Percentiles rank a stretch among this genome's conserved stretches.
These are phyloP conservation scores for Boletus sp. DNA, from an alignment of 768 basidiomycete genomes.

Conservation along the genomic window DNA sequence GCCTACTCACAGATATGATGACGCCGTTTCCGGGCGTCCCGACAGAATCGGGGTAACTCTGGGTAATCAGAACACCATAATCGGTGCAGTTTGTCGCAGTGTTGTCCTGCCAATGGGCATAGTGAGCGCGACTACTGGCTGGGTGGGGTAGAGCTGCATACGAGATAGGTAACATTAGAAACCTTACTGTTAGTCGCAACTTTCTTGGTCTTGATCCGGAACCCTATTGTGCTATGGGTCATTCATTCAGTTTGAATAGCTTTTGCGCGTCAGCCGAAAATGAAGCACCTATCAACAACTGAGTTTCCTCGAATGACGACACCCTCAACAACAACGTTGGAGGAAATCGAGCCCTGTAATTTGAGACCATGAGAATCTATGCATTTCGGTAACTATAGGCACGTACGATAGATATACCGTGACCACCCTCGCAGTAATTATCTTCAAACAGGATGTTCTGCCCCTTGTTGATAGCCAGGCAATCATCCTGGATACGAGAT, in stretches of 20 bases:
- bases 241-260: background rate
- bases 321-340: conserved; percentile 42
- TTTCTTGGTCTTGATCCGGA: conserved; percentile 59
- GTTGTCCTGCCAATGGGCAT: conserved; percentile 40
- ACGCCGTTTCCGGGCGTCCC: conserved; percentile 57
- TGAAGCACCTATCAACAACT: conserved; percentile 48
- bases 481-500: conserved; percentile 49
- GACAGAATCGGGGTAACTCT: conserved; percentile 56
- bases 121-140: background rate
- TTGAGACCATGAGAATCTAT: background rate
- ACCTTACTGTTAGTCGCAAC: conserved; percentile 46
- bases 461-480: conserved; percentile 50
- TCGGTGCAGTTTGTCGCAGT: conserved; percentile 43
- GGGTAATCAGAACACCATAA: conserved; percentile 59
- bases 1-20: conserved; percentile 45
- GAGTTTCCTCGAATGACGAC: conserved; percentile 50
- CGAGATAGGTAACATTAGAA: conserved; percentile 47
- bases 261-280: background rate
- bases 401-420: conserved; percentile 56
- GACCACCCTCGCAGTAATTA: conserved; percentile 56
- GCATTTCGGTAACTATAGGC: background rate
- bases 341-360: conserved; percentile 51
- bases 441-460: conserved; percentile 45
- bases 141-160: conserved; percentile 17
- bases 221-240: conserved; percentile 43